Base-by-base conservation (phyloP, 805 yeast species). In the Candida saitoana region DNA sequence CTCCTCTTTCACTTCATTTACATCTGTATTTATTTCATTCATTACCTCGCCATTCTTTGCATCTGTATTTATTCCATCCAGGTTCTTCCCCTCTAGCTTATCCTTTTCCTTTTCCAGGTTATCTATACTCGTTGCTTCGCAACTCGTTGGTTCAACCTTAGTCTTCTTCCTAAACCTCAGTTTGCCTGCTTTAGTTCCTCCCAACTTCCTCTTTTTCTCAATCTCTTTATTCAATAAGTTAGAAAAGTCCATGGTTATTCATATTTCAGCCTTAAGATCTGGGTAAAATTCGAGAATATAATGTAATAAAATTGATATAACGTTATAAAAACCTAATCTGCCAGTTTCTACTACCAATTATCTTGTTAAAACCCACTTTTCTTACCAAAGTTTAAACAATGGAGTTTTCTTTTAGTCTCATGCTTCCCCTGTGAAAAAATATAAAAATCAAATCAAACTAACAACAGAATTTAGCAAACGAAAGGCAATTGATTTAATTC, bases 201-300 rank as follows among this genome's bases (percentile, higher is more conserved):
- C 56, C 29, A 50, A 41, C 45, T 55, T 52, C 49, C 63, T 61
- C 59, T 74, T 74, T 58, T 67, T 74, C 5, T 59, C 62, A 16
- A 79, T 78, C 55, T 79, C 83, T 19, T 62, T 56, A 1, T 69
- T 50, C 40, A 79, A 63, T 58, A 77, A 48, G 30, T 63, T 60
- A 9, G 75, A 63, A 44, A 77, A 70, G 51, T 76, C 74, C 82
- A 78, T 77, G n/a, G n/a, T n/a, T 3, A 6, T 22, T 22, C 25
- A 22, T 22, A 22, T 22, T 22, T 7, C 25, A 22, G 9, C 17
- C 34, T 12, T 16, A 36, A n/a, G n/a, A n/a, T n/a, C n/a, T n/a
- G n/a, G n/a, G n/a, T n/a, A n/a, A n/a, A n/a, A n/a, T n/a, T n/a
- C n/a, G n/a, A n/a, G n/a, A n/a, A n/a, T n/a, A n/a, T n/a, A n/a